These are phyloP conservation scores for Mortierella alpina DNA, from an alignment of 192 early-diverging fungal species.

Conservation along the genomic window DNA sequence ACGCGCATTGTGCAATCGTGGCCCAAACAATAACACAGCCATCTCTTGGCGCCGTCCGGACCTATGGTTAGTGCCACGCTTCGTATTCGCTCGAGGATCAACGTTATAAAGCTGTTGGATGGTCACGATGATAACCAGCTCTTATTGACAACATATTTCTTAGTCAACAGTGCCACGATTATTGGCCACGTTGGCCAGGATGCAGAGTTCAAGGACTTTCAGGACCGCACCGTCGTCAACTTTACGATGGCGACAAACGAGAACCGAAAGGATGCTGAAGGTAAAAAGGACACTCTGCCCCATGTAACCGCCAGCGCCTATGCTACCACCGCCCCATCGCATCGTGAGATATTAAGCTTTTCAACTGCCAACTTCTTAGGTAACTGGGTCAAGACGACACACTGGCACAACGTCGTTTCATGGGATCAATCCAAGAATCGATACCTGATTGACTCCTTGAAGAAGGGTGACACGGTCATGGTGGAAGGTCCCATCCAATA, in stretches of 20 bases:
- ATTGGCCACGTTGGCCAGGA: conserved; percentile 74
- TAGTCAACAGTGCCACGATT: conserved; percentile 75
- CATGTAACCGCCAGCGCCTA: neutral
- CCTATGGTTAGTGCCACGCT: neutral
- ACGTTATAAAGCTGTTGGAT: neutral
- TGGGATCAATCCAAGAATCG: conserved; percentile 54
- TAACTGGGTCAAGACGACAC: conserved; percentile 72
- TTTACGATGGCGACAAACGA: conserved; percentile 75
- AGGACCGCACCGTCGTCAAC: conserved; percentile 60
- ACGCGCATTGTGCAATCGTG: neutral
- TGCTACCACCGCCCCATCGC: too few species aligned
- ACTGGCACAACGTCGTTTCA: conserved; percentile 72
- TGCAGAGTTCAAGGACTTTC: conserved; percentile 53
- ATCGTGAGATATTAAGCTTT: neutral
- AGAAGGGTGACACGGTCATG: conserved; percentile 74
- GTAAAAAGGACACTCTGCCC: conserved; percentile 10
- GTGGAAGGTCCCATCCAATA: conserved; percentile 74
- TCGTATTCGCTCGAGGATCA: neutral
- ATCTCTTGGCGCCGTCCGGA: conserved; percentile 29
- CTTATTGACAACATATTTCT: neutral
- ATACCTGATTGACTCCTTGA: conserved; percentile 58
- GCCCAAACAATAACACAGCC: conserved; percentile 4
- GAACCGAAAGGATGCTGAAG: conserved; percentile 66
- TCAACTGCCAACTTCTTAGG: conserved; percentile 33
- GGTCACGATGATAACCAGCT: neutral